phyloP scores from a whole-genome alignment of 208 protist genomes.

The Wallacemonas rigidus region DNA sequence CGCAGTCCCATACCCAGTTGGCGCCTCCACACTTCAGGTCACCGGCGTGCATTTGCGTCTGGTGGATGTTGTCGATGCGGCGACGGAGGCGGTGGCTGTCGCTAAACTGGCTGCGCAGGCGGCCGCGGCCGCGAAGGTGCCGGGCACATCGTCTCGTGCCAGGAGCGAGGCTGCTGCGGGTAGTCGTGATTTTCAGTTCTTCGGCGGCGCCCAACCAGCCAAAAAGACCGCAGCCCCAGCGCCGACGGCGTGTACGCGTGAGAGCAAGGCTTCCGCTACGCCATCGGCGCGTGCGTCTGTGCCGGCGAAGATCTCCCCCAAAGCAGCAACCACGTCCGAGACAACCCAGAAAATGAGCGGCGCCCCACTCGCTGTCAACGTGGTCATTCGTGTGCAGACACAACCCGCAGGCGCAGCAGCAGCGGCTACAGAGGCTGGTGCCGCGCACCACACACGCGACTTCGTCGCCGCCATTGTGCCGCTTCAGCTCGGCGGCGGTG shows the following conservation, averaged over 20 bases:
- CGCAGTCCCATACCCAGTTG: conserved; percentile 47
- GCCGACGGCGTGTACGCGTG: neutral
- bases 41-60: conserved; percentile 55
- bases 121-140: neutral
- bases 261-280: neutral
- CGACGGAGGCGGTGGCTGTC: neutral
- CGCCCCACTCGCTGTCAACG: conserved; percentile 6
- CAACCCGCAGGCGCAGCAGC: conserved; percentile 1
- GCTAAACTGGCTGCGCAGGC: neutral
- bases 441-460: conserved; percentile 15
- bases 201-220: neutral
- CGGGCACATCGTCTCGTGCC: too few relatives aligned
- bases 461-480: conserved; percentile 38
- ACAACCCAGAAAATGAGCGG: neutral
- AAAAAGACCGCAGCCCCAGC: neutral
- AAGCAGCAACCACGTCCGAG: neutral
- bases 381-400: conserved; percentile 8
- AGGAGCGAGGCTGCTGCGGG: too few relatives aligned
- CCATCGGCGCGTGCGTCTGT: neutral
- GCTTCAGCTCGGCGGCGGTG: conserved; percentile 21
- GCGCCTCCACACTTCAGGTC: conserved; percentile 53
- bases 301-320: neutral
- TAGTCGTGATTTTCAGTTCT: conserved; percentile 2
- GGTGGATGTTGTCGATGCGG: neutral
- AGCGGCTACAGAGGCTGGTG: neutral